Conservation (phyloP, 164 flowering plant species). For the Malania oleifera region DNA sequence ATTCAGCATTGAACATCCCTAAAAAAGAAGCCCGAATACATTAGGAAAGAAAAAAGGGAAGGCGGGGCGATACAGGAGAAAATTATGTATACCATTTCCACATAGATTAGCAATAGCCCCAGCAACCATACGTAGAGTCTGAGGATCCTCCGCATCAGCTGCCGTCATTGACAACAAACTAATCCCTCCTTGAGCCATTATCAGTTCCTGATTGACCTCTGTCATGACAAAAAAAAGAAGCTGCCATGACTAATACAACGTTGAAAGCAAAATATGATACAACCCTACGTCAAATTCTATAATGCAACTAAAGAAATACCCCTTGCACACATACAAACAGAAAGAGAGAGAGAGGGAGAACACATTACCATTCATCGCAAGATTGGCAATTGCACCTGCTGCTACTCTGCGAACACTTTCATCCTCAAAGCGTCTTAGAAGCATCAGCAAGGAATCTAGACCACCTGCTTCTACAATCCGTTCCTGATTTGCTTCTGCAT, state of each 20-base stretch:
- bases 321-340: too few relatives aligned
- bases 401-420: slow-evolving; percentile 70
- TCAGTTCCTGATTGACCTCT: slow-evolving; percentile 97
- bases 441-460: slow-evolving; percentile 66
- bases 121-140: slow-evolving; percentile 98
- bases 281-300: too few relatives aligned
- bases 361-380: background rate
- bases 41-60: background rate
- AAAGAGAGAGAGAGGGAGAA: background rate
- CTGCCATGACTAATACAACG: too few relatives aligned
- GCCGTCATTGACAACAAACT: slow-evolving; percentile 70
- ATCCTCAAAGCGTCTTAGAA: slow-evolving; percentile 62
- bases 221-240: slow-evolving; percentile 23
- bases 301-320: too few relatives aligned
- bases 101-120: slow-evolving; percentile 98
- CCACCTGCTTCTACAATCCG: slow-evolving; percentile 79
- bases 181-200: slow-evolving; percentile 92
- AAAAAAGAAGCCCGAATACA: too few relatives aligned
- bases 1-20: too few relatives aligned
- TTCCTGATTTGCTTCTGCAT: slow-evolving; percentile 58
- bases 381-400: slow-evolving; percentile 59
- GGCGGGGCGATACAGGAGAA: too few relatives aligned
- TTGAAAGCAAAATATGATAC: too few relatives aligned
- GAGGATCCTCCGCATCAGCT: slow-evolving; percentile 88
- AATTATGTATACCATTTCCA: slow-evolving; percentile 92